Conservation (phyloP, 345 rosid genomes). For the Acer yangbiense region DNA sequence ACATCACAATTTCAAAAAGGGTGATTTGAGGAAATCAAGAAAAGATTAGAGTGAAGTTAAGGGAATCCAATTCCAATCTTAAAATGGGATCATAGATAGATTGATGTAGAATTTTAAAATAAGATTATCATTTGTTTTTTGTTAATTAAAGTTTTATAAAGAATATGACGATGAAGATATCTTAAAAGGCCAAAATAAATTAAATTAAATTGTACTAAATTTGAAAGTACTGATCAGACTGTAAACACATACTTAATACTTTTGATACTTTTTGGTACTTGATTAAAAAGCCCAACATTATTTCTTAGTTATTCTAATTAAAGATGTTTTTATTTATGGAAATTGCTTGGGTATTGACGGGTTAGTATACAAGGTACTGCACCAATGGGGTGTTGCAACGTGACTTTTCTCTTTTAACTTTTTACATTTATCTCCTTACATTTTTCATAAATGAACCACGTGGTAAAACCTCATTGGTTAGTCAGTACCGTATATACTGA, state of each 20-base stretch:
- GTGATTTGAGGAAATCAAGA: slow-evolving; percentile 23
- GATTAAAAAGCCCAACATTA: neutral
- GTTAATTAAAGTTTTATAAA: slow-evolving; percentile 8
- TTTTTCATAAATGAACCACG: too few species aligned
- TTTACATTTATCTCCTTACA: too few species aligned
- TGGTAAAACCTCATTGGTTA: too few species aligned
- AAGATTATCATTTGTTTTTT: slow-evolving; percentile 7
- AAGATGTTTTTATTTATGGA: neutral
- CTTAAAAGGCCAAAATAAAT: neutral
- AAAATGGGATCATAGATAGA: slow-evolving; percentile 1
- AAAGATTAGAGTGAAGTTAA: slow-evolving; percentile 16
- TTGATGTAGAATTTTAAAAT: slow-evolving; percentile 11
- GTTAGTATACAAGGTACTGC: too few species aligned
- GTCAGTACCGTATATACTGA: too few species aligned
- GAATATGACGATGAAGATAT: slow-evolving; percentile 13
- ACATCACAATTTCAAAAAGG: neutral
- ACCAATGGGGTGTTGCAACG: too few species aligned
- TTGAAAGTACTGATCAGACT: neutral
- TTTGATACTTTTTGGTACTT: slow-evolving; percentile 10
- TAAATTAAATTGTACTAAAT: slow-evolving; percentile 9
- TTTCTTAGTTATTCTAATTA: neutral
- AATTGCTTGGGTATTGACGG: too few species aligned
- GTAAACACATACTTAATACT: neutral
- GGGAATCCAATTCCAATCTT: slow-evolving; percentile 32
- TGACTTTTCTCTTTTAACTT: too few species aligned